Evolutionary conservation across 1,139 yeast species (phyloP), one percentile per base, ranked within the genome.

Genomic region (Ogataea hybrid): DNA sequence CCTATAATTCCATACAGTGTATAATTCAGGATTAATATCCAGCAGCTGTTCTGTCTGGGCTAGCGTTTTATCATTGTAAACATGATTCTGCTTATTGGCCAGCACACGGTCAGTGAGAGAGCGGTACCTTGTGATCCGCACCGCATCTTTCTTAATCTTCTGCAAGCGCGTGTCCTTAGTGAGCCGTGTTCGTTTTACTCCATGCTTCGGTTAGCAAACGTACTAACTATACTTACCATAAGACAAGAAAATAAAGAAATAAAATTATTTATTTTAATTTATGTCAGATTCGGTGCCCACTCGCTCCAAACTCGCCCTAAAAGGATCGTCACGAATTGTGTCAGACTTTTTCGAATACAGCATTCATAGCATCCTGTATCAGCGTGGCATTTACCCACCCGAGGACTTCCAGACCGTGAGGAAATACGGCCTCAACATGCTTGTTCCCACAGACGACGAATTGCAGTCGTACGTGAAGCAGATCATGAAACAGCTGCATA

Each of bases 1-100:
- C 44, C 98, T 74, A 57, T 75, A 84, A 60, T 92, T 92, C 98
- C 98, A 94, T 1, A 79, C 72, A 0, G 96, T 82, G 61, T 90
- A 90, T 51, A 84, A 78, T 57, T 94, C 97, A 0, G 97, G 97
- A 55, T 90, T 89, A 46, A 76, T 57, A 17, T 71, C 64, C 16
- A 92, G 68, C 20, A 92, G 56, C 23, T 69, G 67, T 0, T 85
- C 74, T 0, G 84, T 79, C 48, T 73, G 68, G 2, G 70, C 67
- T 30, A 89, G 69, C 1, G 78, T 63, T 2, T 67, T 71, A 2
- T 61, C 54, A 10, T 69, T 64, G 50, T 69, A 74, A 0, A 54
- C 49, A 8, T 63, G 48, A 0, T 52, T 43, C 10, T 61, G 60
- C 49, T 77, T 70, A 31, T 61, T 53, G 0, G 53, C 52, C 27